phyloP scores from a whole-genome alignment of 1,284 basidiomycete genomes.

The Neonothopanus nambi region DNA sequence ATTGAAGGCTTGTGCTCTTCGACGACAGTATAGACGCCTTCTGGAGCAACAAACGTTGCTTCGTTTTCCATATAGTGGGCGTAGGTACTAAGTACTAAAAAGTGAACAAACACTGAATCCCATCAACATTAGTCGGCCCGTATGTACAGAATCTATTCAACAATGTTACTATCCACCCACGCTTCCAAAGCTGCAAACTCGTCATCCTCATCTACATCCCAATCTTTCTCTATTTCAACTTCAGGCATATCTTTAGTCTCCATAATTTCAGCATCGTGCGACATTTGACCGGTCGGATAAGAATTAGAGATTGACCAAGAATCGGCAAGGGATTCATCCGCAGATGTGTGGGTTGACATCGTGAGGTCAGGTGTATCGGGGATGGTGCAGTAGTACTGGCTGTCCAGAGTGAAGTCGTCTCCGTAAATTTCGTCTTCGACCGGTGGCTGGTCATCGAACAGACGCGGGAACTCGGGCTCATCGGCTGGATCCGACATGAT shows the following conservation, averaged over 20 bases:
- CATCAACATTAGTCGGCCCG: too few species aligned
- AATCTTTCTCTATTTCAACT: neutral
- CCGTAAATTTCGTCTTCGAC: slow-evolving; percentile 10
- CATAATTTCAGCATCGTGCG: neutral
- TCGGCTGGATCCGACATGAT: neutral
- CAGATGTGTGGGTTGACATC: slow-evolving; percentile 8
- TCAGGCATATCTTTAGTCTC: too few species aligned
- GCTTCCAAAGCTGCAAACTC: slow-evolving; percentile 45
- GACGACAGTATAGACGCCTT: slow-evolving; percentile 84
- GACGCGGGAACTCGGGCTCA: neutral
- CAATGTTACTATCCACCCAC: slow-evolving; percentile 46
- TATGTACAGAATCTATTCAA: slow-evolving; percentile 33
- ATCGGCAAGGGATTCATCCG: slow-evolving; percentile 7
- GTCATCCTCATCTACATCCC: slow-evolving; percentile 27
- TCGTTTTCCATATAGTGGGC: slow-evolving; percentile 67
- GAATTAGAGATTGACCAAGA: neutral
- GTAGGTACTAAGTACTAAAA: neutral
- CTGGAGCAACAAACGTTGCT: slow-evolving; percentile 79
- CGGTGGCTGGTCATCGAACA: neutral
- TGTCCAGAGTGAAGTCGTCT: slow-evolving; percentile 36
- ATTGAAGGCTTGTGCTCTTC: slow-evolving; percentile 75
- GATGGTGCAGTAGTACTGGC: slow-evolving; percentile 31
- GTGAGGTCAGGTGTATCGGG: slow-evolving; percentile 23
- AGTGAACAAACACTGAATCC: neutral
- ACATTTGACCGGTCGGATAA: neutral